A percentile compares a stretch with the other conserved stretches of the same genome.
These are phyloP conservation scores for Volvox carteri DNA, from an alignment of 163 green algal genomes.

Conservation along the genomic window DNA sequence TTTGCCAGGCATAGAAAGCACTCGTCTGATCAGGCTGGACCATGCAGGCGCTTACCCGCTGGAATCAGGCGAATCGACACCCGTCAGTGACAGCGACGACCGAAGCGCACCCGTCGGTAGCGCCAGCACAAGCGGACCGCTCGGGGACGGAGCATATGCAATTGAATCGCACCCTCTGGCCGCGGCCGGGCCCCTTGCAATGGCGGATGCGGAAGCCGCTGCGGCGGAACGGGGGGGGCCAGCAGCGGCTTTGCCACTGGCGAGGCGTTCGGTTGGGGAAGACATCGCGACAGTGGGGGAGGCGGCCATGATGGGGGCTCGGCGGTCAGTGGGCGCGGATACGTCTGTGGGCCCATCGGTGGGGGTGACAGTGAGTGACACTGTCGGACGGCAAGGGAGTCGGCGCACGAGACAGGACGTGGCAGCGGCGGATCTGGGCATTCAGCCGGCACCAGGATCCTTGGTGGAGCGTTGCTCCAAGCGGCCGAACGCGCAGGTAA, in stretches of 20 bases:
- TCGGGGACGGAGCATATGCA: neutral
- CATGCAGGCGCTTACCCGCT: neutral
- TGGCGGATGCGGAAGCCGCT: neutral
- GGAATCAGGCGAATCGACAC: neutral
- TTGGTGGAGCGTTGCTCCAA: constrained; percentile 31
- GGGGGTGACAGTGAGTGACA: neutral
- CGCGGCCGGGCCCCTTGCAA: neutral
- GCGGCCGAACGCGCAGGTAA: constrained; percentile 29
- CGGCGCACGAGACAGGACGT: constrained; percentile 40
- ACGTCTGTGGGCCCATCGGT: neutral
- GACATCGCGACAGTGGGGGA: neutral
- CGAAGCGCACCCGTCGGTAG: neutral
- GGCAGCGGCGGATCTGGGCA: constrained; percentile 24
- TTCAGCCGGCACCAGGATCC: constrained; percentile 34
- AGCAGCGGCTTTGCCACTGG: neutral
- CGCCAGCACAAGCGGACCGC: neutral
- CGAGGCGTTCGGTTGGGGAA: neutral
- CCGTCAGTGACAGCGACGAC: neutral
- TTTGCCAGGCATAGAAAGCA: neutral
- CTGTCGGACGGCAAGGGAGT: neutral
- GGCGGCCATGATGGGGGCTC: neutral
- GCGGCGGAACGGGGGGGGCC: too few relatives aligned
- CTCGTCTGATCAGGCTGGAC: neutral
- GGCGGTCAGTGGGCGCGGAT: neutral
- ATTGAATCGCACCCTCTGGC: neutral